Evolutionary conservation across 2,329 filamentous ascomycete genomes (phyloP), one percentile per base, ranked within the genome.

Genomic region (Pseudocercospora cruenta): DNA sequence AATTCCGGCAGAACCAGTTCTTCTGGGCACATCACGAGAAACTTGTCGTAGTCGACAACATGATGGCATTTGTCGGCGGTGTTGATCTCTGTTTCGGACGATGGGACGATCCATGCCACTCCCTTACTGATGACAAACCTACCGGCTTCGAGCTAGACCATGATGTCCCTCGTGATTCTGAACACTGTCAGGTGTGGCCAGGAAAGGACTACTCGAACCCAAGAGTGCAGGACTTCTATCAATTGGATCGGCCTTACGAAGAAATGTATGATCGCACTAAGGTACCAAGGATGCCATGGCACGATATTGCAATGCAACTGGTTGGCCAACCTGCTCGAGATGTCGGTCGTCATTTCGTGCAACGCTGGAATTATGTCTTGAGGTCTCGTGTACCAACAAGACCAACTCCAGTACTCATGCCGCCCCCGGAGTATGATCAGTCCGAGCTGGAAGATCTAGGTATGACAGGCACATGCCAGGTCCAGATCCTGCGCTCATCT

Each of bases 11-110:
- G 81, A 98, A 98, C 74, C 96, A 97, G 54, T 99, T 99, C 82
- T 99, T 99, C 83, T 99, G 96, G 85, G 95, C 95, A 1, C 95
- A 99, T 77, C 95, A 99, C 80, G 95, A 99, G 78, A 99, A 99
- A 80, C 87, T 99, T n/a, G 94, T 93, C 75, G 89, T 99, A 47
- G 91, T 99, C 19, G 95, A 99, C 77, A 95, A 98, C 75, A 95
- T 94, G 62, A 89, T 98, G 58, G 95, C 94, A 10, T 98, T 99
- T 78, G 90, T 97, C 58, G 95, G 95, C 67, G 95, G 95, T 39
- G 92, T 99, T 68, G 95, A 99, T 82, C 84, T 99, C 22, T 99
- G 95, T 80, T 97, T 98, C 78, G 95, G 95, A 55, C 88, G 95
- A 73, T 99, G 95, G 95, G 95, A 98, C 77, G 96, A 93, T 54